Conservation (phyloP, 2,329 filamentous ascomycete genomes). For the Botrytis porri region DNA sequence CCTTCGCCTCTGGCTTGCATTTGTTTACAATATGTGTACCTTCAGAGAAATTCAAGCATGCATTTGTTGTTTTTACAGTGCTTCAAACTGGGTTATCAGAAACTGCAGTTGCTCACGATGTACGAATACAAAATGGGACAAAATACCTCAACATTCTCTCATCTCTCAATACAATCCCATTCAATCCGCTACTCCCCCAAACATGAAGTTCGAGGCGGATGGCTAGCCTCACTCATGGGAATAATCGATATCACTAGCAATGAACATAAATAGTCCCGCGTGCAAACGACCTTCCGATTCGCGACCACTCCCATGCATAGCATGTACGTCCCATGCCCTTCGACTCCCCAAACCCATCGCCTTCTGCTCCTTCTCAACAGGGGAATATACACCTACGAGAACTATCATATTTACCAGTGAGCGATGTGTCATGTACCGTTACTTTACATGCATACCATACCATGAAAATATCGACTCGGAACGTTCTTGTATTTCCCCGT, state of each 20-base stretch:
- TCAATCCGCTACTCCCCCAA: neutral
- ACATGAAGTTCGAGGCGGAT: neutral
- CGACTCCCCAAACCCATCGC: neutral
- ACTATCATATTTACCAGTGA: neutral
- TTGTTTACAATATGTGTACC: neutral
- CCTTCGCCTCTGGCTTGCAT: neutral
- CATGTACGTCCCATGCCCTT: neutral
- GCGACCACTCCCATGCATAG: neutral
- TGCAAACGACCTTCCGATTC: neutral
- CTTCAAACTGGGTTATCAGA: neutral
- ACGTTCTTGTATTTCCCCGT: neutral
- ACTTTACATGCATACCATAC: neutral
- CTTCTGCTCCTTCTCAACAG: neutral
- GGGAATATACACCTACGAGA: neutral
- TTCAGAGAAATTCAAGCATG: slow-evolving; percentile 2
- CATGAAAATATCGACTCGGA: neutral
- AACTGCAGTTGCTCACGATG: neutral
- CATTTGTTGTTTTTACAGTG: neutral
- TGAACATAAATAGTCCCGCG: neutral
- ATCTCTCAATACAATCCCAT: neutral
- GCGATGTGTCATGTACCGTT: neutral
- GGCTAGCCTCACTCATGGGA: neutral
- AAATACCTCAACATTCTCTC: neutral
- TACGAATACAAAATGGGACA: neutral
- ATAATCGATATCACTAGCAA: neutral